Conservation (phyloP, 75 land plant species). For the Larix kaempferi region DNA sequence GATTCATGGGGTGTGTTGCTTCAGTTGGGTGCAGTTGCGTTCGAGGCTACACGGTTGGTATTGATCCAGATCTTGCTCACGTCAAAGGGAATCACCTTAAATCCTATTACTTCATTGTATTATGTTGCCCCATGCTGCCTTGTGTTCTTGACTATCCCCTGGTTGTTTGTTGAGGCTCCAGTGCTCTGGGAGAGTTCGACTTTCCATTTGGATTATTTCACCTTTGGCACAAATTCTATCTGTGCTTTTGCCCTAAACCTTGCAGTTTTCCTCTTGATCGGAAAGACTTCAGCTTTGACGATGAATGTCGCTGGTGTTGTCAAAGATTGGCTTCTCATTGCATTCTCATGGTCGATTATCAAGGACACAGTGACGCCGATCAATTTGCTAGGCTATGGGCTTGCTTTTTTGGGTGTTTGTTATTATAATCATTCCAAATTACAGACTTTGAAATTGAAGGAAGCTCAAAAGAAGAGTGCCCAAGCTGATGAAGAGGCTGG, state of each 20-base stretch:
- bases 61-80: slow-evolving; percentile 89
- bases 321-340: slow-evolving; percentile 96
- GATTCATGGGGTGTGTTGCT: slow-evolving; percentile 67
- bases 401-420: slow-evolving; percentile 91
- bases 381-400: slow-evolving; percentile 77
- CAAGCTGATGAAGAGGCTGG: slow-evolving; percentile 68
- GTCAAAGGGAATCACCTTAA: slow-evolving; percentile 84
- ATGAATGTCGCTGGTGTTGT: slow-evolving; percentile 99
- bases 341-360: slow-evolving; percentile 95
- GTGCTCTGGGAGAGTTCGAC: slow-evolving; percentile 41
- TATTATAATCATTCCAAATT: slow-evolving; percentile 88
- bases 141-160: slow-evolving; percentile 74
- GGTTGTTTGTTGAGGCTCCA: slow-evolving; percentile 84
- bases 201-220: slow-evolving; percentile 57
- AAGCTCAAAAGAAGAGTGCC: slow-evolving; percentile 60
- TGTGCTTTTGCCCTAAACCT: slow-evolving; percentile 92
- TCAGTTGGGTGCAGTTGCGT: slow-evolving; percentile 83
- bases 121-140: slow-evolving; percentile 95
- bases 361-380: slow-evolving; percentile 76
- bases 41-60: slow-evolving; percentile 90
- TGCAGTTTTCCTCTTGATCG: slow-evolving; percentile 90
- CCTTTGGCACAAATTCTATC: slow-evolving; percentile 78
- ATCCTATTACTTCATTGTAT: slow-evolving; percentile 92
- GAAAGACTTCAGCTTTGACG: slow-evolving; percentile 92
- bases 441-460: slow-evolving; percentile 78